phyloP scores from a whole-genome alignment of 1,284 basidiomycete genomes.

The Abortiporus biennis region DNA sequence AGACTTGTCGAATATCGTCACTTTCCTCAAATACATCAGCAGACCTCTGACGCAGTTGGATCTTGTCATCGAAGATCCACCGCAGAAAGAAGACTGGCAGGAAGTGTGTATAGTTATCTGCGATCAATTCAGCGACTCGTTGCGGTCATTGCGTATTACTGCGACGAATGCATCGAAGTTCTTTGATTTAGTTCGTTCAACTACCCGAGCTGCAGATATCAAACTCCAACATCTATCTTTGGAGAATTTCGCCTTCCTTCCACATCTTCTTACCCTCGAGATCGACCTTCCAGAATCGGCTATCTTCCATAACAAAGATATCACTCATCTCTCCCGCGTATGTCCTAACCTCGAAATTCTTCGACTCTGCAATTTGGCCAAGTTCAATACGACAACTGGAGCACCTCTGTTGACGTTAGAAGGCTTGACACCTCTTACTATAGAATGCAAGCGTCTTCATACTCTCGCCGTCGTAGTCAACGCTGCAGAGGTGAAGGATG shows the following conservation, averaged over 20 bases:
- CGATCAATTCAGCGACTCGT: conserved; percentile 50
- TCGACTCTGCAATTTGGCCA: conserved; percentile 58
- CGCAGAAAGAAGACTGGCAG: conserved; percentile 65
- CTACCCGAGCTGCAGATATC: conserved; percentile 46
- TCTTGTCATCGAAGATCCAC: conserved; percentile 70
- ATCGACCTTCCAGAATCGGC: conserved; percentile 72
- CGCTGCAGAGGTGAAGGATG: conserved; percentile 38
- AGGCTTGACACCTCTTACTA: conserved; percentile 51
- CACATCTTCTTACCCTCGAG: conserved; percentile 51
- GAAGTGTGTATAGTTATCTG: conserved; percentile 56
- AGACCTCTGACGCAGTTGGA: conserved; percentile 57
- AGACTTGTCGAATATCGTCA: conserved; percentile 57
- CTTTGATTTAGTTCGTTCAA: conserved; percentile 59
- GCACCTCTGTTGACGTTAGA: conserved; percentile 41
- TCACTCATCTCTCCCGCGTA: conserved; percentile 48
- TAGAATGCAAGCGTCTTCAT: conserved; percentile 52
- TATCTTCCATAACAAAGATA: conserved; percentile 53
- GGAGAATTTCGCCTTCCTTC: conserved; percentile 48
- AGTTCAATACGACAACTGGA: conserved; percentile 46
- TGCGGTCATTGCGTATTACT: conserved; percentile 53
- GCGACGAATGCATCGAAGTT: conserved; percentile 60
- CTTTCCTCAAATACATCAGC: conserved; percentile 63
- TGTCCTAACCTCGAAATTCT: conserved; percentile 63
- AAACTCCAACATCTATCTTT: conserved; percentile 47
- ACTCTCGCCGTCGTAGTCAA: conserved; percentile 60